phyloP scores from a whole-genome alignment of 352 stramenopile species.

The Thalassiosira sp. region DNA sequence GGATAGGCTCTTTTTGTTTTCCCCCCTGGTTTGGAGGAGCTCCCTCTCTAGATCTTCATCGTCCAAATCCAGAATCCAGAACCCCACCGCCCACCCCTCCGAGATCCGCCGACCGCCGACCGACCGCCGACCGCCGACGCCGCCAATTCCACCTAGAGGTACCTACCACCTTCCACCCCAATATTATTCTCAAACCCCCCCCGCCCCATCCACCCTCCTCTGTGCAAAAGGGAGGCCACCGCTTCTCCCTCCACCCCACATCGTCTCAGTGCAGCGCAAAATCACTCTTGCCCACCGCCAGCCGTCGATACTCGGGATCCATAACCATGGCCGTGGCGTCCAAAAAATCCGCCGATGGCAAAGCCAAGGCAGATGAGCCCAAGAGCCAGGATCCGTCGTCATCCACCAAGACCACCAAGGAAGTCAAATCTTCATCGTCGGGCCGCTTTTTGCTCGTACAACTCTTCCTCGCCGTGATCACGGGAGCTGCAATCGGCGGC shows the following conservation, averaged over 20 bases:
- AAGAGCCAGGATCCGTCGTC: background rate
- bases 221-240: background rate
- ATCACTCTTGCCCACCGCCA: too few species aligned
- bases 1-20: too few species aligned
- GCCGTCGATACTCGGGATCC: background rate
- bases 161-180: background rate
- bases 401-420: background rate
- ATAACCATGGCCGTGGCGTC: background rate
- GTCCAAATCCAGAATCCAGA: too few species aligned
- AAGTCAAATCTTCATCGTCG: background rate
- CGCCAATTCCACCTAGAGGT: too few species aligned
- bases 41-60: too few species aligned
- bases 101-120: too few species aligned
- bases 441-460: background rate
- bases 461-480: background rate
- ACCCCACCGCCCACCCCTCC: too few species aligned
- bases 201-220: background rate
- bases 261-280: background rate
- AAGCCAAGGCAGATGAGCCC: constrained; percentile 1
- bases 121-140: too few species aligned
- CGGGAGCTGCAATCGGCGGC: constrained; percentile 7
- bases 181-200: background rate
- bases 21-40: too few species aligned
- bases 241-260: background rate
- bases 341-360: background rate